phyloP scores from a whole-genome alignment of 768 basidiomycete genomes.

The Podaxis sp. region DNA sequence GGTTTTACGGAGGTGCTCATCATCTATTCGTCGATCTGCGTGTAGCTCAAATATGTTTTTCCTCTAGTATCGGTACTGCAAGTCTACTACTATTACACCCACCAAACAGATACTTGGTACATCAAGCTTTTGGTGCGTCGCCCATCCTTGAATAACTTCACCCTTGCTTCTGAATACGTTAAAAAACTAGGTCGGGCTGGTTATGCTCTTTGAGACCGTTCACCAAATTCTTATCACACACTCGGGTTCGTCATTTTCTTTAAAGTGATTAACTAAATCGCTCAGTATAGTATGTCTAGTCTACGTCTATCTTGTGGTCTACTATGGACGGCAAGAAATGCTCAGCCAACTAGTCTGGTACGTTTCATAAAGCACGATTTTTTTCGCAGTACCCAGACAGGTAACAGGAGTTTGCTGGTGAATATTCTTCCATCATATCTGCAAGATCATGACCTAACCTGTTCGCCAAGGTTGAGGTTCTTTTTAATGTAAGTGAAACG shows the following conservation, averaged over 20 bases:
- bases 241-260: constrained; percentile 30
- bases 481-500: constrained; percentile 41
- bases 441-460: neutral
- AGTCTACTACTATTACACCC: constrained; percentile 51
- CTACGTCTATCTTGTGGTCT: constrained; percentile 46
- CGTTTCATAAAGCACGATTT: constrained; percentile 15
- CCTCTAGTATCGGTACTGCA: constrained; percentile 52
- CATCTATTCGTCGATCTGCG: neutral
- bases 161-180: neutral
- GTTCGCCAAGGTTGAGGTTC: constrained; percentile 39
- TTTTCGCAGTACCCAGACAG: neutral
- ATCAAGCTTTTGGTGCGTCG: constrained; percentile 43
- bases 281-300: constrained; percentile 27
- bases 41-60: neutral
- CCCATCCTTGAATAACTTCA: neutral
- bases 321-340: constrained; percentile 29
- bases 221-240: constrained; percentile 57
- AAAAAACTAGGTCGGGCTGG: constrained; percentile 40
- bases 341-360: constrained; percentile 41
- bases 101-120: constrained; percentile 49
- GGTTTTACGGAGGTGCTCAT: constrained; percentile 48
- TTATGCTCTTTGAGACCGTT: constrained; percentile 48
- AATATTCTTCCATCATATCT: constrained; percentile 10
- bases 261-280: neutral
- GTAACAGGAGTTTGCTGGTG: constrained; percentile 35